Percentiles rank a stretch among this genome's conserved stretches.
phyloP scores from a whole-genome alignment of 257 asterid species.

The Paraleonurus japonicus region DNA sequence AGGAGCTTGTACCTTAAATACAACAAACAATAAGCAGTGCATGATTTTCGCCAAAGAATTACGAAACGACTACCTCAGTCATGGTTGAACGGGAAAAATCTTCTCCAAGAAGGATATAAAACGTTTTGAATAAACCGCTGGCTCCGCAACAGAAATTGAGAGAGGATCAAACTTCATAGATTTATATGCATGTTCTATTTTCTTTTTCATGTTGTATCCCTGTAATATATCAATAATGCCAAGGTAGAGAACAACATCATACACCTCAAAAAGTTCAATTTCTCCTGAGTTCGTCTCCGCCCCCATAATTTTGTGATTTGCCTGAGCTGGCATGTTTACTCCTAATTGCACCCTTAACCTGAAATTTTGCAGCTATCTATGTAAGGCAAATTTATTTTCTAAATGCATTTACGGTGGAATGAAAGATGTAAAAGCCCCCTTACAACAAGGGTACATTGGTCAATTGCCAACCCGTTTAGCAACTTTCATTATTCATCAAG shows the following conservation, averaged over 20 bases:
- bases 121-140: conserved; percentile 66
- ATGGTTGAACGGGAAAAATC: conserved; percentile 55
- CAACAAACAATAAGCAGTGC: conserved; percentile 4
- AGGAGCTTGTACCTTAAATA: neutral
- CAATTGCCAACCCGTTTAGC: neutral
- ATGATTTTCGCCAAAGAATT: neutral
- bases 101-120: conserved; percentile 62
- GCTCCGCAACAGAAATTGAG: conserved; percentile 74
- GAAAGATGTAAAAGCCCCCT: neutral
- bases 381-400: neutral
- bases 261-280: conserved; percentile 83
- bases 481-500: too few relatives aligned
- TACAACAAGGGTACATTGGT: neutral
- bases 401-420: neutral
- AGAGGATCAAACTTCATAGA: conserved; percentile 68
- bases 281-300: conserved; percentile 52
- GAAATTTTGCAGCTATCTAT: conserved; percentile 8
- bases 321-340: conserved; percentile 99
- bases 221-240: conserved; percentile 90
- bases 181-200: conserved; percentile 65
- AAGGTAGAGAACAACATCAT: conserved; percentile 86
- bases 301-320: conserved; percentile 58
- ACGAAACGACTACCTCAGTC: neutral
- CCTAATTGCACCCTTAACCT: conserved; percentile 96
- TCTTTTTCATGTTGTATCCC: conserved; percentile 81